Conservation (phyloP, 805 yeast species). For the Starmera amethionina region DNA sequence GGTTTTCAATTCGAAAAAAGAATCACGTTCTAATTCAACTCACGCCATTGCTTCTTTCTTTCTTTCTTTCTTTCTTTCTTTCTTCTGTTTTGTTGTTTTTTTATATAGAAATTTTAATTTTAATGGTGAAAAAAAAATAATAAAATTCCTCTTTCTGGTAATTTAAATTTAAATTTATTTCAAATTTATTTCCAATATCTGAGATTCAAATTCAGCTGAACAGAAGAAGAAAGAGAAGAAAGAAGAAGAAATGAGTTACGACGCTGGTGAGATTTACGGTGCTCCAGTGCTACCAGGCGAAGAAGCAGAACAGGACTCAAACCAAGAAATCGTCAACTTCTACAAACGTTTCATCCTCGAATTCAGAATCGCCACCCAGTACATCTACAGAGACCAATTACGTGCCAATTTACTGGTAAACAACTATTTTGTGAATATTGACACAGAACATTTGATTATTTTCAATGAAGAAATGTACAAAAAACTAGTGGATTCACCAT, state of each 20-base stretch:
- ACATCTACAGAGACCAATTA: conserved; percentile 82
- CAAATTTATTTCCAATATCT: too few species aligned
- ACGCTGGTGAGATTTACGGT: conserved; percentile 47
- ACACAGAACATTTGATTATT: conserved; percentile 75
- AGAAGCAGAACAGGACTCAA: conserved; percentile 51
- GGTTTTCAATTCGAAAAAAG: too few species aligned
- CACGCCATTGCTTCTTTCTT: conserved; percentile 11
- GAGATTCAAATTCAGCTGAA: too few species aligned
- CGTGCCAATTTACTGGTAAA: conserved; percentile 78
- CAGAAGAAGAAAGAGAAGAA: neutral
- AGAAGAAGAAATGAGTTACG: conserved; percentile 13
- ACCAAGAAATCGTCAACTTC: conserved; percentile 62
- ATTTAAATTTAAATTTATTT: neutral
- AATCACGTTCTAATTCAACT: too few species aligned
- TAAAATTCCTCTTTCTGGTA: conserved; percentile 1
- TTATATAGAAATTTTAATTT: neutral
- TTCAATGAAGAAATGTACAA: conserved; percentile 87
- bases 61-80: neutral
- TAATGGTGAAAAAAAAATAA: conserved; percentile 2
- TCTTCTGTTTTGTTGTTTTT: neutral
- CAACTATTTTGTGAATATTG: conserved; percentile 62
- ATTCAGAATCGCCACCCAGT: conserved; percentile 74
- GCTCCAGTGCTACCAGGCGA: conserved; percentile 88
- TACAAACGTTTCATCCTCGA: conserved; percentile 78
- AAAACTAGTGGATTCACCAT: conserved; percentile 74